Conservation (phyloP, 2,329 filamentous ascomycete species). For the Fusarium sp. region DNA sequence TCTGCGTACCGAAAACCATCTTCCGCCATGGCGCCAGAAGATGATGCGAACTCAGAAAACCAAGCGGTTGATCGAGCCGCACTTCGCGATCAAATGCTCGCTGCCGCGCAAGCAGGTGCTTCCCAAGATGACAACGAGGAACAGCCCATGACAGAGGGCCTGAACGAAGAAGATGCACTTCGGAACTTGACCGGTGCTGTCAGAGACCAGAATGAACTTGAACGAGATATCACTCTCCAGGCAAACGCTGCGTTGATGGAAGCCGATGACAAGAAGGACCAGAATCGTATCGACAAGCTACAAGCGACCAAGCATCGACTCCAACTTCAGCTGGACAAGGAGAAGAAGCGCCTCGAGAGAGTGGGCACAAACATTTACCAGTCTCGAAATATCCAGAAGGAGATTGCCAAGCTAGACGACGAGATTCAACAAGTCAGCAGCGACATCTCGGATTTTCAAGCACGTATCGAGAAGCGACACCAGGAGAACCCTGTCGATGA, state of each 20-base stretch:
- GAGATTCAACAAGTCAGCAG: conserved; percentile 73
- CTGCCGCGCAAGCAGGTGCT: conserved; percentile 44
- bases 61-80: conserved; percentile 38
- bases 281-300: conserved; percentile 70
- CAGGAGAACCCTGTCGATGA: conserved; percentile 60
- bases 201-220: conserved; percentile 88
- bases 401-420: conserved; percentile 73
- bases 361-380: conserved; percentile 58
- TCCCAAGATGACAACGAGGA: conserved; percentile 15
- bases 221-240: conserved; percentile 81
- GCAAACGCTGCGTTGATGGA: conserved; percentile 69
- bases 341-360: conserved; percentile 58
- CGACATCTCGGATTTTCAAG: conserved; percentile 83
- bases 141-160: conserved; percentile 35
- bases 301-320: conserved; percentile 67
- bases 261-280: conserved; percentile 71
- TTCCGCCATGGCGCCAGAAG: conserved; percentile 43
- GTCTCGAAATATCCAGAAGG: conserved; percentile 68
- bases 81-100: conserved; percentile 45
- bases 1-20: not conserved
- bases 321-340: conserved; percentile 70
- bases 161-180: conserved; percentile 70
- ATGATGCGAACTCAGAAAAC: conserved; percentile 34
- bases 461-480: conserved; percentile 81
- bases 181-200: conserved; percentile 74